These are phyloP conservation scores for Cerrena zonata DNA, from an alignment of 1,284 basidiomycete species.

Conservation along the genomic window DNA sequence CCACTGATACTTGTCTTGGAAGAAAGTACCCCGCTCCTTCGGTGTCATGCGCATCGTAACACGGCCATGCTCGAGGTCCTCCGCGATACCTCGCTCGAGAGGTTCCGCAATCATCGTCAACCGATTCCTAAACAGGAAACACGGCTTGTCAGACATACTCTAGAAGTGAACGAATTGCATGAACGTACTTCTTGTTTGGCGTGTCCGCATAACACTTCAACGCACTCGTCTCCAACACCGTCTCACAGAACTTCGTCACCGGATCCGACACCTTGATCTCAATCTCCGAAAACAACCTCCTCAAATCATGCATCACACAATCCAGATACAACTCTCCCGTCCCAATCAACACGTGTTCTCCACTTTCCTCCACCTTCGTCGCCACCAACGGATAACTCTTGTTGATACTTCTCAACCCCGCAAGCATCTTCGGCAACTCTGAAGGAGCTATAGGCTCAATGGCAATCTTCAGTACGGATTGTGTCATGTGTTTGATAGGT, in stretches of 20 bases:
- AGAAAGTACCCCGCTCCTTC: slow-evolving; percentile 89
- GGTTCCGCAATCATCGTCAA: slow-evolving; percentile 98
- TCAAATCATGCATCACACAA: slow-evolving; percentile 92
- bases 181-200: slow-evolving; percentile 89
- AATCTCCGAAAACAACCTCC: slow-evolving; percentile 90
- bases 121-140: slow-evolving; percentile 64
- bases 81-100: slow-evolving; percentile 86
- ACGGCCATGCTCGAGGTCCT: slow-evolving; percentile 87
- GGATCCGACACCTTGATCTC: slow-evolving; percentile 99
- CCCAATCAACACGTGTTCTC: slow-evolving; percentile 94
- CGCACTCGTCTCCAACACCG: slow-evolving; percentile 95
- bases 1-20: slow-evolving; percentile 96
- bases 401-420: slow-evolving; percentile 93
- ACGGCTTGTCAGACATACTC: slow-evolving; percentile 2
- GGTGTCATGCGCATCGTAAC: slow-evolving; percentile 90
- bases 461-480: slow-evolving; percentile 96
- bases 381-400: slow-evolving; percentile 92
- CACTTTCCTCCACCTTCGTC: slow-evolving; percentile 97
- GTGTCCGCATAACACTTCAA: slow-evolving; percentile 98
- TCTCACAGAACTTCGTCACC: slow-evolving; percentile 97
- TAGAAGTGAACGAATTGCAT: slow-evolving; percentile 2
- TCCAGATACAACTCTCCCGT: slow-evolving; percentile 97
- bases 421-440: slow-evolving; percentile 97
- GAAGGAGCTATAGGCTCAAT: slow-evolving; percentile 97
- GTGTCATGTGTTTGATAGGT: slow-evolving; percentile 92